Evolutionary conservation across 208 protist species (phyloP), one percentile per base, ranked within the genome.

Genomic region (Trypanosoma lewisi): DNA sequence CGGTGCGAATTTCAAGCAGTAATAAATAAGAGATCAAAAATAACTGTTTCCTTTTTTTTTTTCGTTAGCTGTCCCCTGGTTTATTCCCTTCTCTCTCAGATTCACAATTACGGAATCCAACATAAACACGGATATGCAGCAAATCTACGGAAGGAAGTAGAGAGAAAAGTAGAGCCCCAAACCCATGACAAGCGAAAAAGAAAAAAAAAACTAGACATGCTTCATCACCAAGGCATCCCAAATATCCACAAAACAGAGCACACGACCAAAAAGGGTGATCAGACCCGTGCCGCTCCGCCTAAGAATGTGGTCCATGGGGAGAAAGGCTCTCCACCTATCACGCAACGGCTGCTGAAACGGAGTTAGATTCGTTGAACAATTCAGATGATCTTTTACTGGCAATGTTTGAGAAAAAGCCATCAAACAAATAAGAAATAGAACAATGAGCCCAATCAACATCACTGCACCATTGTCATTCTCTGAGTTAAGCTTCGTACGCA

Each of bases 211-310:
- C 47, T 55, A 30, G 21, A 65, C 37, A 34, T 78, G 65, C 12
- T 52, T 56, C n/a, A n/a, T n/a, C n/a, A n/a, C n/a, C n/a, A 69
- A 47, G 0, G 53, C 47, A 60, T 78, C 72, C 51, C 56, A 69
- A 37, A 78, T 39, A 64, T 78, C 72, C n/a, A 73, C 48, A 39
- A 34, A 61, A 45, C 72, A 78, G 41, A 73, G 42, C 2, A 69
- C 42, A 25, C 41, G 60, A 48, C 52, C 42, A 41, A 58, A 49
- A 2, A 73, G 27, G 6, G 72, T 78, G 41, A 69, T 28, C 12
- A 73, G 44, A 28, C 57, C 59, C 14, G 21, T 48, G 8, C 61
- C 54, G 19, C 50, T 63, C 25, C 25, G 57, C 17, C 42, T 73
- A 30, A 78, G 19, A 53, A 57, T 44, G 34, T 78, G 58, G 19